phyloP scores from a whole-genome alignment of 768 basidiomycete species.

The Rhizopogon roseolus region DNA sequence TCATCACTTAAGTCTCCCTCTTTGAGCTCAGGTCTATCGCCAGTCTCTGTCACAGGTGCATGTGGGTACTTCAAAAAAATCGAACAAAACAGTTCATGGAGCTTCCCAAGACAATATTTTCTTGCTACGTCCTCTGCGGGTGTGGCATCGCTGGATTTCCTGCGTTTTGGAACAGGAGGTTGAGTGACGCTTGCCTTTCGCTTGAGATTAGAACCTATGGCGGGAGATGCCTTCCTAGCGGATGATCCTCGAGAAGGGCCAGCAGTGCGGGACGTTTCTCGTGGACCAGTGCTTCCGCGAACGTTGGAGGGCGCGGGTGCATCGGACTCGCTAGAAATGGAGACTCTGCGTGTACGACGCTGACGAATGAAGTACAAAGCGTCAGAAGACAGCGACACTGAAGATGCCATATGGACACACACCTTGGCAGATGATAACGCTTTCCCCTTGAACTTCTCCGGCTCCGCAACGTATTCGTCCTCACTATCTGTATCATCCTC shows the following conservation, averaged over 20 bases:
- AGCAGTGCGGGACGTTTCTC: slow-evolving; percentile 10
- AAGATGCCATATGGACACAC: slow-evolving; percentile 18
- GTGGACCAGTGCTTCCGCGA: slow-evolving; percentile 5
- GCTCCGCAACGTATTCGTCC: slow-evolving; percentile 66
- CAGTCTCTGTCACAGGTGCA: slow-evolving; percentile 29
- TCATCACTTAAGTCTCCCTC: slow-evolving; percentile 55
- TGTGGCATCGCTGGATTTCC: slow-evolving; percentile 37
- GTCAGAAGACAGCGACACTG: slow-evolving; percentile 10
- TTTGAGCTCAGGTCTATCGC: slow-evolving; percentile 36
- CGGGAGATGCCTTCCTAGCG: slow-evolving; percentile 18
- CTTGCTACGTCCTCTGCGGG: slow-evolving; percentile 65
- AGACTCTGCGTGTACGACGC: slow-evolving; percentile 40
- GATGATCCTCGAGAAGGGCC: slow-evolving; percentile 13
- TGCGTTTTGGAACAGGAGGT: slow-evolving; percentile 41
- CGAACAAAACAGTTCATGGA: slow-evolving; percentile 65
- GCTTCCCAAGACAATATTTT: slow-evolving; percentile 75
- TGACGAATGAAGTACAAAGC: slow-evolving; percentile 16
- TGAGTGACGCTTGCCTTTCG: slow-evolving; percentile 46
- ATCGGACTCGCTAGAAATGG: slow-evolving; percentile 40
- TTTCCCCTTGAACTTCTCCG: slow-evolving; percentile 27
- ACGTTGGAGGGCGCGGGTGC: slow-evolving; percentile 26
- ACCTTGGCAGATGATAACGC: slow-evolving; percentile 37
- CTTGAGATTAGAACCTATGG: slow-evolving; percentile 33
- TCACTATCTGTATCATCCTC: slow-evolving; percentile 52
- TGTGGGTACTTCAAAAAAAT: slow-evolving; percentile 72